These are phyloP conservation scores for Collybia nuda DNA, from an alignment of 768 basidiomycete genomes.

Conservation along the genomic window DNA sequence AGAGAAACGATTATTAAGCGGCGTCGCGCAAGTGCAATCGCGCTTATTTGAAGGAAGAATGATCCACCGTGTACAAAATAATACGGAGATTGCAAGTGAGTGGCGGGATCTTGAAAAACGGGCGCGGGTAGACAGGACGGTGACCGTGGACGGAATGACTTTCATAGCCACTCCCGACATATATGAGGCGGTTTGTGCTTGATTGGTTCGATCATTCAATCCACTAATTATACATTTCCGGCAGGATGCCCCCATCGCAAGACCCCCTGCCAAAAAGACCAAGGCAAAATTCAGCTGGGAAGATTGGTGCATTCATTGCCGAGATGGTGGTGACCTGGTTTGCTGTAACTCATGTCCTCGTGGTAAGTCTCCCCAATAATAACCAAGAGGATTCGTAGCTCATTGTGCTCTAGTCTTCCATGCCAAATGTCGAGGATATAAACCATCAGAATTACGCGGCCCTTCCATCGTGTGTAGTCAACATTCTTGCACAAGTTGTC, in stretches of 20 bases:
- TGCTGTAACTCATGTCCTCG: conserved; percentile 52
- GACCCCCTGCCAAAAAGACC: conserved; percentile 21
- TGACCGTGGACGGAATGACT: conserved; percentile 28
- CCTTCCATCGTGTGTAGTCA: conserved; percentile 40
- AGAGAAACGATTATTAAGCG: conserved; percentile 47
- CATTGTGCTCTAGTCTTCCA: conserved; percentile 48
- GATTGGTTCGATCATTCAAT: not conserved
- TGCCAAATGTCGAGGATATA: conserved; percentile 42
- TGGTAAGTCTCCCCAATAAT: conserved; percentile 31
- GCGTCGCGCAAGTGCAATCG: conserved; percentile 58
- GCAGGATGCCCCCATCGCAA: not conserved
- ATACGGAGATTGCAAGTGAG: conserved; percentile 42
- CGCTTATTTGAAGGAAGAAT: conserved; percentile 58
- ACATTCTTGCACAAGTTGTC: conserved; percentile 47
- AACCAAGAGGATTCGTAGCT: not conserved
- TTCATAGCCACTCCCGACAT: conserved; percentile 23
- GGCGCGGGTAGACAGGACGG: conserved; percentile 35
- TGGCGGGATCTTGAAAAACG: conserved; percentile 49
- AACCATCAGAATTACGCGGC: conserved; percentile 24
- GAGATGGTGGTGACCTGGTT: conserved; percentile 56
- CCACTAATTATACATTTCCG: conserved; percentile 4
- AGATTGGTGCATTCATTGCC: conserved; percentile 59
- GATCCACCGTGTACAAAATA: conserved; percentile 30
- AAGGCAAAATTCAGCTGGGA: conserved; percentile 45
- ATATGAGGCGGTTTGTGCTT: conserved; percentile 10